These are phyloP conservation scores for Trichoderma aggressivum DNA, from an alignment of 2,329 filamentous ascomycete genomes.

Conservation along the genomic window DNA sequence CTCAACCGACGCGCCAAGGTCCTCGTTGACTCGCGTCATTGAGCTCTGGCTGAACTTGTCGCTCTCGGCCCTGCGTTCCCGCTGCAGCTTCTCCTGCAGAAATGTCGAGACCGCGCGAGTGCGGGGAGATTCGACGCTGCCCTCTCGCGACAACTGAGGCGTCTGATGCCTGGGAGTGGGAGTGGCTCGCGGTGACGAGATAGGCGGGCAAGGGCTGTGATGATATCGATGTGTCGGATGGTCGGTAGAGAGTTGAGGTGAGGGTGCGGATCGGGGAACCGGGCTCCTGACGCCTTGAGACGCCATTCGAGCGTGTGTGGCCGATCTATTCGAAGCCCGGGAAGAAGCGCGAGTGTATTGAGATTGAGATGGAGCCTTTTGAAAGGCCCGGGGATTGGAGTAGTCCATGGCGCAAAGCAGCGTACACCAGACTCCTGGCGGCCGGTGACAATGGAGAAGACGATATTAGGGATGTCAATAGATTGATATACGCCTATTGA, in stretches of 20 bases:
- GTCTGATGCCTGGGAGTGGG: conserved; percentile 38
- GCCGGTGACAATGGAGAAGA: background rate
- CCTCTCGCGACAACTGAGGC: conserved; percentile 42
- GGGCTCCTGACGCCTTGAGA: conserved; percentile 43
- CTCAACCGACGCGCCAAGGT: conserved; percentile 40
- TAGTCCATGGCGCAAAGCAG: conserved; percentile 30
- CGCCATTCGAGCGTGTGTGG: conserved; percentile 39
- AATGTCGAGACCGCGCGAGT: conserved; percentile 47
- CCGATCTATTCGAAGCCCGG: conserved; percentile 44
- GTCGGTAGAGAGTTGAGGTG: conserved; percentile 34
- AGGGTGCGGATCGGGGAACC: conserved; percentile 38
- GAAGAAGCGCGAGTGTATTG: conserved; percentile 43
- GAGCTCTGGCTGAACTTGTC: conserved; percentile 37
- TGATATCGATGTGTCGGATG: conserved; percentile 38
- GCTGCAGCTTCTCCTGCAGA: conserved; percentile 54
- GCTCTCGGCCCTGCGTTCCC: conserved; percentile 48
- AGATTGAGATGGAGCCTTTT: conserved; percentile 27
- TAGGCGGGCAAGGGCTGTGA: conserved; percentile 36
- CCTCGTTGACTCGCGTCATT: conserved; percentile 34
- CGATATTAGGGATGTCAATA: background rate
- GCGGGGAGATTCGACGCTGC: conserved; percentile 40
- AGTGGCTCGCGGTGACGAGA: conserved; percentile 35
- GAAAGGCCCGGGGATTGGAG: conserved; percentile 25
- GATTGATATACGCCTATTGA: background rate
- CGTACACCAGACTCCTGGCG: background rate